Percentiles rank a stretch among this genome's conserved stretches.
Conservation (phyloP, 257 asterid species). For the Coffea canephora region DNA sequence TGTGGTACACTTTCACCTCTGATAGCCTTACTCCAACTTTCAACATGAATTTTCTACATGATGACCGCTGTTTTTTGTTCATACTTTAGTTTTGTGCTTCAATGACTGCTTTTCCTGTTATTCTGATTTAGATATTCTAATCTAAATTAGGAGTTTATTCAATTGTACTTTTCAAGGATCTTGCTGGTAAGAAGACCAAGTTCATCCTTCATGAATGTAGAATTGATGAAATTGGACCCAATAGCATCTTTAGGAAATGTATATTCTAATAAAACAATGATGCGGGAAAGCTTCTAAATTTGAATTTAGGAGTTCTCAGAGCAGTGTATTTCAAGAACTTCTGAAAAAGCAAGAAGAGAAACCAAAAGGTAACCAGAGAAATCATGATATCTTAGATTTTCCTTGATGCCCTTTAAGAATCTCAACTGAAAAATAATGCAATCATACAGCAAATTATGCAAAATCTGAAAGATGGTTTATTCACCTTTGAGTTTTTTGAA, state of each 20-base stretch:
- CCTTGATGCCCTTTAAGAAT: not conserved
- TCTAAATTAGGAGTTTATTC: not conserved
- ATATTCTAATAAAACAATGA: not conserved
- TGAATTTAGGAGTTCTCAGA: not conserved
- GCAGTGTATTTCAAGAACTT: not conserved
- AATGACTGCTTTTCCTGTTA: not conserved
- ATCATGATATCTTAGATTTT: not conserved
- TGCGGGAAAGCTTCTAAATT: not conserved
- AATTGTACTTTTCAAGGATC: not conserved
- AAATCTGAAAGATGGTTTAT: not conserved
- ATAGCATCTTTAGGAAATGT: not conserved
- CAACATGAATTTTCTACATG: not conserved
- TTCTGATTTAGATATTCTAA: too few relatives aligned
- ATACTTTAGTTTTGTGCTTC: not conserved
- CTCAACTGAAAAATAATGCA: not conserved
- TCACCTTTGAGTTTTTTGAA: not conserved
- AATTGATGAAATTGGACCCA: not conserved
- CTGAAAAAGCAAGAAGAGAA: not conserved
- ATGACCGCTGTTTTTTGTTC: not conserved
- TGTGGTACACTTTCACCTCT: not conserved
- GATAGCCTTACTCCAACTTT: not conserved
- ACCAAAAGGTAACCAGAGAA: not conserved
- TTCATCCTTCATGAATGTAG: not conserved
- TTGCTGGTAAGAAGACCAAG: not conserved
- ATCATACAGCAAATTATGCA: not conserved